Evolutionary conservation across 306 rosid genomes (phyloP).

Genomic region (Canavalia ensiformis): DNA sequence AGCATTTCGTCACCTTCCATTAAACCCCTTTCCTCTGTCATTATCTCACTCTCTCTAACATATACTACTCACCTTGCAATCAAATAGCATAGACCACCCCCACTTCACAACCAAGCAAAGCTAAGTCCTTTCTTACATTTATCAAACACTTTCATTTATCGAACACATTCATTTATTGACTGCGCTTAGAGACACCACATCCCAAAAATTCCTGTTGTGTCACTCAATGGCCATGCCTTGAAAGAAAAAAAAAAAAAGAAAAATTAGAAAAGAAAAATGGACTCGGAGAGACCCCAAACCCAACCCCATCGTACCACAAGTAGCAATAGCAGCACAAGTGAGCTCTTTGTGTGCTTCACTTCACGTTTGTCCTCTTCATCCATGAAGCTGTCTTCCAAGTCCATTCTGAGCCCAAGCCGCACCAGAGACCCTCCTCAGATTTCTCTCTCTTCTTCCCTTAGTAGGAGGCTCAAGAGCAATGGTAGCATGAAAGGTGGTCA

Average conservation of each 20-base stretch:
- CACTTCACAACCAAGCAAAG: slow-evolving; percentile 47
- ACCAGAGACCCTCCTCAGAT: slow-evolving; percentile 77
- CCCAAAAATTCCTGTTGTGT: slow-evolving; percentile 18
- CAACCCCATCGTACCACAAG: slow-evolving; percentile 57
- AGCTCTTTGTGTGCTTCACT: slow-evolving; percentile 83
- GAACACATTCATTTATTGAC: background rate
- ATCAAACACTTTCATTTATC: slow-evolving; percentile 36
- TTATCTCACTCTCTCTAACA: slow-evolving; percentile 22
- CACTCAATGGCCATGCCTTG: slow-evolving; percentile 45
- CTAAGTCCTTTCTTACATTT: background rate
- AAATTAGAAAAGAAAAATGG: slow-evolving; percentile 50
- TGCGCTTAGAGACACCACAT: background rate
- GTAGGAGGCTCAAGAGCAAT: slow-evolving; percentile 75
- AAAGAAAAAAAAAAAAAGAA: background rate
- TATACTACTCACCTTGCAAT: slow-evolving; percentile 21
- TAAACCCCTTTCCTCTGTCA: slow-evolving; percentile 39
- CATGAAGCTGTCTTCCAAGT: slow-evolving; percentile 90
- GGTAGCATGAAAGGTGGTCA: slow-evolving; percentile 88
- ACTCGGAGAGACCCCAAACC: slow-evolving; percentile 46
- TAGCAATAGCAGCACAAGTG: slow-evolving; percentile 57
- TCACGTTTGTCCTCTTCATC: slow-evolving; percentile 79
- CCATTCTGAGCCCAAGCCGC: slow-evolving; percentile 81
- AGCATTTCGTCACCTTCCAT: slow-evolving; percentile 59
- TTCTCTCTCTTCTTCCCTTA: slow-evolving; percentile 83
- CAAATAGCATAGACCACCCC: slow-evolving; percentile 15